A percentile compares a stretch with the other conserved stretches of the same genome.
Evolutionary conservation across 2,329 filamentous ascomycete genomes (phyloP).

Genomic region (Eutypella sp.): DNA sequence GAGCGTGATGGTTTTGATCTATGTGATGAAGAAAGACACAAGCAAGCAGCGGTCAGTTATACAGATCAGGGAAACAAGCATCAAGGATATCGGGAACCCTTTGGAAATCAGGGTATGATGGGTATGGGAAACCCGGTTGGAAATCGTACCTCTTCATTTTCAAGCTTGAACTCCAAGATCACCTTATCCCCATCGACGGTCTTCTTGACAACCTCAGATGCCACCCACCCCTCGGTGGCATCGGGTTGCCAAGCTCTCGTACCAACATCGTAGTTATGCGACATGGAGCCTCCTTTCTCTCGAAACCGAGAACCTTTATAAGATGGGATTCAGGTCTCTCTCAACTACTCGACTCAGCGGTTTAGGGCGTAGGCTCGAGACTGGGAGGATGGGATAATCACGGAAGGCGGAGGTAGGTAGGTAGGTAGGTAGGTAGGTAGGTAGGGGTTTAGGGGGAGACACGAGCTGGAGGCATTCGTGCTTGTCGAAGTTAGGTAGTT

Average conservation of each 20-base stretch:
- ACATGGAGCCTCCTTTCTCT: conserved; percentile 53
- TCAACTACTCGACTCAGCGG: not conserved
- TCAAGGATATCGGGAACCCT: too few relatives aligned
- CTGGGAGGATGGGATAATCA: conserved; percentile 5
- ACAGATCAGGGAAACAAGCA: not conserved
- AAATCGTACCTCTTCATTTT: conserved; percentile 85
- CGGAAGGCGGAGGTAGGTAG: conserved; percentile 8
- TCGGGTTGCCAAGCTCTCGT: conserved; percentile 99
- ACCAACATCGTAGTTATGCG: conserved; percentile 91
- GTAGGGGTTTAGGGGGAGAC: conserved; percentile 18
- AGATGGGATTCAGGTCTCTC: not conserved
- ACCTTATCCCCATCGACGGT: conserved; percentile 79
- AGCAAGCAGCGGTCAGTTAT: conserved; percentile 5
- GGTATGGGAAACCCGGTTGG: too few relatives aligned
- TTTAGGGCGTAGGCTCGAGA: conserved; percentile 9
- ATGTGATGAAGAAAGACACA: conserved; percentile 13
- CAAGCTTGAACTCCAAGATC: conserved; percentile 79
- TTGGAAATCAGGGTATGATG: not conserved
- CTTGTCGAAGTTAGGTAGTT: conserved; percentile 13
- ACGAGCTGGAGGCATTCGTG: conserved; percentile 25
- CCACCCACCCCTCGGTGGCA: conserved; percentile 91
- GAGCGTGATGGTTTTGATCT: conserved; percentile 78
- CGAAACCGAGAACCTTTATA: too few relatives aligned
- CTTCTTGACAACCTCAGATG: conserved; percentile 89
- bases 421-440: too few relatives aligned